A percentile compares a stretch with the other conserved stretches of the same genome.
These are phyloP conservation scores for Aechmea fasciata DNA, from an alignment of 176 grass and related monocot species.

Conservation along the genomic window DNA sequence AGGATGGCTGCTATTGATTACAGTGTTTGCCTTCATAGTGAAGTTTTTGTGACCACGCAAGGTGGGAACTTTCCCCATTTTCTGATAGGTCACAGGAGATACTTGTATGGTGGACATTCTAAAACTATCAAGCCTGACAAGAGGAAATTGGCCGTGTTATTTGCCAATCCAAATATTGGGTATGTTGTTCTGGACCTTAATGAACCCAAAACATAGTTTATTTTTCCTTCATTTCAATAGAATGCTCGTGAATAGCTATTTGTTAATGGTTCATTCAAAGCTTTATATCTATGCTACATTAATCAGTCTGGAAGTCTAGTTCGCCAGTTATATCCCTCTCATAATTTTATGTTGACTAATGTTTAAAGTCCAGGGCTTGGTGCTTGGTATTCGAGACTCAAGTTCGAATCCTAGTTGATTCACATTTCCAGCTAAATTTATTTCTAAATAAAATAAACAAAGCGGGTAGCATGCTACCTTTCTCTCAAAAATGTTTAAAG, in stretches of 20 bases:
- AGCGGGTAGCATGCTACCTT: too few species aligned
- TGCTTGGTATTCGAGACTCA: too few species aligned
- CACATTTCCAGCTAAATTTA: too few species aligned
- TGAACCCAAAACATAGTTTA: background rate
- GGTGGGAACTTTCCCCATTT: slow-evolving; percentile 98
- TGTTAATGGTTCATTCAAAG: background rate
- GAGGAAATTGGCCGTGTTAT: slow-evolving; percentile 85
- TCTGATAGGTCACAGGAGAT: slow-evolving; percentile 83
- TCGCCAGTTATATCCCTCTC: background rate
- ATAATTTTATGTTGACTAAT: background rate
- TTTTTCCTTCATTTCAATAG: slow-evolving; percentile 3
- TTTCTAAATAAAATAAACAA: too few species aligned
- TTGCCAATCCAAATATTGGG: slow-evolving; percentile 77
- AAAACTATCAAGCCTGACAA: slow-evolving; percentile 98
- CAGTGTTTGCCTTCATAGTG: slow-evolving; percentile 76
- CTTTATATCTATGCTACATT: background rate
- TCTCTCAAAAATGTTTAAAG: too few species aligned
- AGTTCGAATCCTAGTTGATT: too few species aligned
- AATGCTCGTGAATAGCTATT: background rate
- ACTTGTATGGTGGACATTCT: slow-evolving; percentile 80
- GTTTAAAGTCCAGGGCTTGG: too few species aligned
- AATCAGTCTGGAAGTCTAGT: background rate
- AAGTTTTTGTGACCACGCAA: slow-evolving; percentile 97
- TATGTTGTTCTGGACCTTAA: slow-evolving; percentile 26
- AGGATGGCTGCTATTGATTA: slow-evolving; percentile 99